Evolutionary conservation across 179 eudicot species (phyloP), one percentile per base, ranked within the genome.

Genomic region (Nepenthes alata): DNA sequence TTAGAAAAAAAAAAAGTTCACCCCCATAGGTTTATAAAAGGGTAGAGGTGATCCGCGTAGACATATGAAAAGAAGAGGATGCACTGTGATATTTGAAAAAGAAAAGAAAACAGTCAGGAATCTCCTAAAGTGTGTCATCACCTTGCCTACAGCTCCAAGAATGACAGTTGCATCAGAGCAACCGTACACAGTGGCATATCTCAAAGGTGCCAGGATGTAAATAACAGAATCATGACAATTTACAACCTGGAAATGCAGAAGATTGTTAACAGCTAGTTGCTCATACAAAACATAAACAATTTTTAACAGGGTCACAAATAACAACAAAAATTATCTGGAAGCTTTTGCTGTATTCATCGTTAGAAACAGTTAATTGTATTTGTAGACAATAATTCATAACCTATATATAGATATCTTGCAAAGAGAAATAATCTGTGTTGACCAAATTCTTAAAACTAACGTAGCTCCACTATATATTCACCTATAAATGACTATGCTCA

Each of bases 121-220:
- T 35, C 36, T 36, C 16, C 59, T 53, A 45, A 25, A 12, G 50
- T 35, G 58, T 15, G 37, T 45, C 53, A 78, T 64, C 79, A 89
- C 98, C 97, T 93, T 89, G 81, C 98, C 97, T 71, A 89, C 93
- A 45, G 98, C 98, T 61, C 98, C 98, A 53, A 93, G 84, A 75
- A 93, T 83, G 60, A 93, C 82, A 59, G 98, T 93, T 49, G 95
- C 79, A 75, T 93, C 98, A 58, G 98, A 93, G 76, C 95, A 89
- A 65, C 97, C 98, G 80, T 87, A 93, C 37, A 90, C 62, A 54
- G 94, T 89, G 69, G 97, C 98, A 72, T 80, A 89, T 77, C 74
- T 85, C 67, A 93, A 69, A 57, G 98, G 98, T 55, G 95, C 98
- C 63, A 93, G 78, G 38, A 93, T 78, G 70, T 93, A 93, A 53